These are phyloP conservation scores for Podospora appendiculata DNA, from an alignment of 495 filamentous ascomycete species.

Conservation along the genomic window DNA sequence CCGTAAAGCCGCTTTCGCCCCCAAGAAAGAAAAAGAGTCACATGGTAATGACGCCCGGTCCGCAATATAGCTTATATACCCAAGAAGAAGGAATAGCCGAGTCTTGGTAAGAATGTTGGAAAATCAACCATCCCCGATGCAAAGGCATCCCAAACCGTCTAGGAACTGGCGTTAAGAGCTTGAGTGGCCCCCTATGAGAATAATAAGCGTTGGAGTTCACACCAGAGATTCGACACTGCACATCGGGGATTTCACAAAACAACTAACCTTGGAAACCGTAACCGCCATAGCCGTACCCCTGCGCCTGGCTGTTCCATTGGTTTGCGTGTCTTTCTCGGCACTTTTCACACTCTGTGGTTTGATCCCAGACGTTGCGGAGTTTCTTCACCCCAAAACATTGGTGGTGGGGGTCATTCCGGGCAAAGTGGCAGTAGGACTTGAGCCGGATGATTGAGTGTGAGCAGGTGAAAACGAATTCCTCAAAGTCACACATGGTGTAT, in stretches of 20 bases:
- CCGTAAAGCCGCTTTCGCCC: too few species aligned
- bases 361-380: conserved; percentile 47
- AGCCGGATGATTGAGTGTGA: conserved; percentile 45
- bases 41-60: too few species aligned
- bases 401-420: conserved; percentile 58
- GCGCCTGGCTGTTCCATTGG: neutral
- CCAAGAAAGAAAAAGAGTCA: too few species aligned
- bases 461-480: conserved; percentile 56
- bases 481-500: conserved; percentile 55
- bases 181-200: neutral
- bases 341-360: conserved; percentile 38
- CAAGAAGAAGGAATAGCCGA: neutral
- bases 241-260: neutral
- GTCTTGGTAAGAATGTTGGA: neutral
- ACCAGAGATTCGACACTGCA: neutral
- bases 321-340: conserved; percentile 10
- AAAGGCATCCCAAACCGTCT: too few species aligned
- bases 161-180: too few species aligned
- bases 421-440: conserved; percentile 61
- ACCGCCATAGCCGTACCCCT: neutral
- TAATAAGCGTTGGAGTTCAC: neutral
- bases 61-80: neutral
- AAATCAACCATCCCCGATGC: too few species aligned
- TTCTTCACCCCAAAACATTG: conserved; percentile 54
- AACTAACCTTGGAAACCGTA: neutral